Percentiles rank a stretch among this genome's conserved stretches.
These are phyloP conservation scores for Trichophyton mentagrophytes DNA, from an alignment of 2,329 filamentous ascomycete genomes.

Conservation along the genomic window DNA sequence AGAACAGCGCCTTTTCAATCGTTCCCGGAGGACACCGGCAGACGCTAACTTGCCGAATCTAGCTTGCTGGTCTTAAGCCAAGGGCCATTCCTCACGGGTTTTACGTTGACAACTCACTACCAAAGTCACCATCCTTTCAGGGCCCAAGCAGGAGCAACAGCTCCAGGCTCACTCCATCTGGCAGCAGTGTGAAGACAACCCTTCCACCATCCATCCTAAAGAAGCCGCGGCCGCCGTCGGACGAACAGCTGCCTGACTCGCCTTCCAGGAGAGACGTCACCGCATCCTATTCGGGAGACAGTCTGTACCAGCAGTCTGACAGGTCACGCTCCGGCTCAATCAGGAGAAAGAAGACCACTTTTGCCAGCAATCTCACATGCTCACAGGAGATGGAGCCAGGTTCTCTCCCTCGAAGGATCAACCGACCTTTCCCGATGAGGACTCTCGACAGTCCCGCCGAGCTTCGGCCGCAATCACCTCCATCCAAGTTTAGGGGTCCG, in stretches of 20 bases:
- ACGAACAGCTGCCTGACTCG: constrained; percentile 22
- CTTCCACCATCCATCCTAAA: constrained; percentile 30
- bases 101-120: background rate
- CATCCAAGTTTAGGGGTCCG: background rate
- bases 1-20: no score
- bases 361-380: constrained; percentile 6
- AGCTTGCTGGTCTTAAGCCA: background rate
- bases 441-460: background rate
- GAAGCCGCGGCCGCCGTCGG: constrained; percentile 22
- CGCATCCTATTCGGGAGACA: background rate
- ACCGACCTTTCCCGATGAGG: background rate
- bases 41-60: background rate
- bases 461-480: background rate
- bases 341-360: constrained; percentile 8
- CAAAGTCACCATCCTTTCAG: background rate
- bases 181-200: constrained; percentile 10
- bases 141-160: constrained; percentile 4
- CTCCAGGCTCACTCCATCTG: constrained; percentile 3
- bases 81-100: background rate
- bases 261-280: background rate
- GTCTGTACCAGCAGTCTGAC: background rate
- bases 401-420: background rate
- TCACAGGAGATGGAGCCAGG: constrained; percentile 2
- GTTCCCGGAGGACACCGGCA: background rate
- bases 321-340: background rate